Conservation (phyloP, 768 basidiomycete genomes). For the Gymnopilus junonius region DNA sequence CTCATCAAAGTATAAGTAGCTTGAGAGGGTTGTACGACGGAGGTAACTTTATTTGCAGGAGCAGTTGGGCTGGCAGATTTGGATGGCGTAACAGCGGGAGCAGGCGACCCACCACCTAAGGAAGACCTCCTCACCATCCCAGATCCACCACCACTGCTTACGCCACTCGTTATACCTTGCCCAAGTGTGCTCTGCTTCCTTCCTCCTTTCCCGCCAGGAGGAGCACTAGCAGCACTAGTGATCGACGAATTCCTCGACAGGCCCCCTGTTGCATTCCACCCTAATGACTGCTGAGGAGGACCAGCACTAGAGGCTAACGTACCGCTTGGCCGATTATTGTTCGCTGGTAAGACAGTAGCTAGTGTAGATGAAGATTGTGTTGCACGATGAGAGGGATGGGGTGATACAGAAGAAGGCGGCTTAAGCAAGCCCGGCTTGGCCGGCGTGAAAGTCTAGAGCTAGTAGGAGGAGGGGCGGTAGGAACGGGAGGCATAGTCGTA, state of each 20-base stretch:
- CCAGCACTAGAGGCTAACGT: slow-evolving; percentile 24
- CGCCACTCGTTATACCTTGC: slow-evolving; percentile 18
- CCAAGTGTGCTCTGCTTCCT: slow-evolving; percentile 21
- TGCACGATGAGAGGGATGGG: background rate
- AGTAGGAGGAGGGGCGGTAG: background rate
- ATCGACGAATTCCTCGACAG: slow-evolving; percentile 37
- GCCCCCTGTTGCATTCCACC: background rate
- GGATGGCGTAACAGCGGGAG: background rate
- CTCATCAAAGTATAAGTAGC: slow-evolving; percentile 56
- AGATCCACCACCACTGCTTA: background rate
- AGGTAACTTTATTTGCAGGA: background rate
- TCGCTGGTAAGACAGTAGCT: background rate
- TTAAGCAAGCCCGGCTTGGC: background rate
- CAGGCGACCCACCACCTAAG: background rate
- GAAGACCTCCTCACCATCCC: slow-evolving; percentile 17
- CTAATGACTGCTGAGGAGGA: slow-evolving; percentile 3
- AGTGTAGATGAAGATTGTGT: background rate
- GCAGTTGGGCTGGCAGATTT: background rate
- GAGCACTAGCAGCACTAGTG: slow-evolving; percentile 34
- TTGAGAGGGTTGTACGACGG: slow-evolving; percentile 11
- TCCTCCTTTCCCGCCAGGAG: slow-evolving; percentile 12
- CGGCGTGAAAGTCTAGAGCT: background rate
- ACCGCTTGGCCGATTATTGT: slow-evolving; percentile 1
- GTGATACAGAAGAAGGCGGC: background rate
- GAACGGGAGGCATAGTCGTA: background rate